Base-by-base conservation (phyloP, 495 filamentous ascomycete genomes). In the Podospora pseudoanserina region DNA sequence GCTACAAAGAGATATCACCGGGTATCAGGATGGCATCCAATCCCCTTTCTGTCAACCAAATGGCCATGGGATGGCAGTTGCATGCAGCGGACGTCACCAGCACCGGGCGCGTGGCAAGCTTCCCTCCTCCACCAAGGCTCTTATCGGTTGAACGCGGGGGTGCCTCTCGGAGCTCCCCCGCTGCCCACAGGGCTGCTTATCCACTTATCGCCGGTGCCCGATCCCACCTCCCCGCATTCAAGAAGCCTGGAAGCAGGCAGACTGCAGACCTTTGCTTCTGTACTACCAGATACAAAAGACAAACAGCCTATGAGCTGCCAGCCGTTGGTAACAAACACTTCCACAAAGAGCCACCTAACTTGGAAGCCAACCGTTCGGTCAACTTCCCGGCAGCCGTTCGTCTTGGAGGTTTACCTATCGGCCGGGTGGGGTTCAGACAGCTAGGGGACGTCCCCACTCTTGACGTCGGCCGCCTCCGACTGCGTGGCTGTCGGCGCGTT, bases 381-480 rank as follows among this genome's bases (percentile, higher is more conserved):
- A 49, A 6, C 13, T 49, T 49, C 39, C 39, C 39, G 39, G 13
- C 39, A 23, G 39, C 39, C 15, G 39, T 49, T 49, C 39, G 9
- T 16, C 39, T 49, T 49, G 39, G 39, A 16, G 39, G 7, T 18
- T 39, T 6, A 5, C 6, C 0, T 49, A 49, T 49, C 39, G 39
- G 39, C 39, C 39, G 39, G 30, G 30, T 32, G 30, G 30, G 30
- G 30, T 32, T 32, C 30, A 32, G 30, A 49, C 6, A 49, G 39
- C 39, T 49, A 49, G 39, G 39, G 39, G 39, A 49, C 39, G 39
- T 49, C 39, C 39, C 39, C 4, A 16, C 28, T 19, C 58, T 61
- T 66, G 68, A 56, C 55, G 60, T 70, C 68, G 68, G 68, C 68
- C 64, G 65, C 58, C 68, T 70, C 68, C 64, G 53, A 20, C 61